phyloP scores from a whole-genome alignment of 1,284 basidiomycete genomes.

The Porphyrellus sp. region DNA sequence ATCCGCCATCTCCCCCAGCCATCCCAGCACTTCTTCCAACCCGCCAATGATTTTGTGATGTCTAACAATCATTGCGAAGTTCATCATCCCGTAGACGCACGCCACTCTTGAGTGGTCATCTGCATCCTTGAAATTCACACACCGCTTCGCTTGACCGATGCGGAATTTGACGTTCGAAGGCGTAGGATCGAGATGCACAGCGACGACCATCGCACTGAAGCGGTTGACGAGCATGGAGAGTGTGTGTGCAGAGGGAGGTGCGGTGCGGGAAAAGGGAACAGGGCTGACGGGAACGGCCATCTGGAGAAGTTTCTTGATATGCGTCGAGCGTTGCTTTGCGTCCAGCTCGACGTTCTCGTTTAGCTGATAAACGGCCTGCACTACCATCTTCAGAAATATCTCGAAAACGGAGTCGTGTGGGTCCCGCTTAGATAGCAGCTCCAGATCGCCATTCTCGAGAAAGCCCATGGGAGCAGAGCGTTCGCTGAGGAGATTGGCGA shows the following conservation, averaged over 20 bases:
- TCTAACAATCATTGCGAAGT: slow-evolving; percentile 66
- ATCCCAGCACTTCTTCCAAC: slow-evolving; percentile 57
- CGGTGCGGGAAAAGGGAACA: slow-evolving; percentile 59
- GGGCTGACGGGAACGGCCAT: slow-evolving; percentile 74
- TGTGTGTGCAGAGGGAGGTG: slow-evolving; percentile 53
- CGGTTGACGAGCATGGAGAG: slow-evolving; percentile 87
- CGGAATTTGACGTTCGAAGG: slow-evolving; percentile 50
- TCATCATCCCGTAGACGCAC: slow-evolving; percentile 77
- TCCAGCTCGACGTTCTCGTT: slow-evolving; percentile 27
- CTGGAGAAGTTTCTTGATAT: slow-evolving; percentile 74
- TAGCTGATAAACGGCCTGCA: slow-evolving; percentile 47
- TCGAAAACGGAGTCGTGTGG: slow-evolving; percentile 72
- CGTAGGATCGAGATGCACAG: slow-evolving; percentile 68
- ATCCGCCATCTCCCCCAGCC: slow-evolving; percentile 66
- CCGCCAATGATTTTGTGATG: slow-evolving; percentile 49
- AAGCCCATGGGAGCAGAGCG: slow-evolving; percentile 75
- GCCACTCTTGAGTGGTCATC: slow-evolving; percentile 71
- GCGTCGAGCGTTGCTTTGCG: slow-evolving; percentile 40
- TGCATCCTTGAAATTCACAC: slow-evolving; percentile 67
- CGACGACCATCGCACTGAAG: slow-evolving; percentile 75
- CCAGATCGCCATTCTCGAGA: slow-evolving; percentile 60
- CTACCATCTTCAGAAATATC: slow-evolving; percentile 77
- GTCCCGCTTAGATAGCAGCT: slow-evolving; percentile 51
- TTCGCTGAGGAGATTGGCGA: slow-evolving; percentile 78
- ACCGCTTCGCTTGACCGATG: slow-evolving; percentile 60